These are phyloP conservation scores for Fusarium sp. DNA, from an alignment of 2,329 filamentous ascomycete species.

Conservation along the genomic window DNA sequence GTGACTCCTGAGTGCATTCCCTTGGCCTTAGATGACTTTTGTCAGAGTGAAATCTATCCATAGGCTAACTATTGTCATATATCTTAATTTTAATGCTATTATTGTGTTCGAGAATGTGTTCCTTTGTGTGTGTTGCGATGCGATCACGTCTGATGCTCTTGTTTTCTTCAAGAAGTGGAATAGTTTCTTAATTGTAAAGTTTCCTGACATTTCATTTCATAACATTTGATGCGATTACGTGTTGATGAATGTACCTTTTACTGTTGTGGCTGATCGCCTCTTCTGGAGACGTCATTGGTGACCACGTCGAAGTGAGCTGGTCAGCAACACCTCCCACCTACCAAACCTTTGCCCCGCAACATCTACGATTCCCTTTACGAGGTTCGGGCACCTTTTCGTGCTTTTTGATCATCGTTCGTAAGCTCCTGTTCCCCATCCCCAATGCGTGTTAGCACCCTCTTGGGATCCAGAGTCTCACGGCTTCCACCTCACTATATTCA, in stretches of 20 bases:
- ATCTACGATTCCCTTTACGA: not conserved
- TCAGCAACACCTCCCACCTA: not conserved
- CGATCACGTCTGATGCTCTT: not conserved
- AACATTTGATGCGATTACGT: not conserved
- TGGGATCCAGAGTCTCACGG: not conserved
- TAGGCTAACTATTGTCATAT: not conserved
- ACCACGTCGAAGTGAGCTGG: not conserved
- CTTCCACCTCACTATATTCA: not conserved
- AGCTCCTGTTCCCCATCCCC: not conserved
- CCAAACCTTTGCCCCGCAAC: not conserved
- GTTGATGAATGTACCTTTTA: not conserved
- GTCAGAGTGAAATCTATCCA: not conserved
- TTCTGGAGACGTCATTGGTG: not conserved
- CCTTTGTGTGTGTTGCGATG: not conserved
- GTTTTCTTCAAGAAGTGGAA: not conserved
- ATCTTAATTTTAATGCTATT: not conserved
- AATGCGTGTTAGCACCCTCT: not conserved
- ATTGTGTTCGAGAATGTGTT: not conserved
- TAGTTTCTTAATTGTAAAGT: not conserved
- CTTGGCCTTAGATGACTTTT: not conserved
- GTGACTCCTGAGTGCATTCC: not conserved
- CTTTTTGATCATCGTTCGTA: not conserved
- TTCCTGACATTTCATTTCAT: not conserved
- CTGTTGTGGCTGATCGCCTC: not conserved
- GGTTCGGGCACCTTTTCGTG: not conserved